Evolutionary conservation across 2,329 filamentous ascomycete genomes (phyloP).

Genomic region (Pleomassaria siparia): DNA sequence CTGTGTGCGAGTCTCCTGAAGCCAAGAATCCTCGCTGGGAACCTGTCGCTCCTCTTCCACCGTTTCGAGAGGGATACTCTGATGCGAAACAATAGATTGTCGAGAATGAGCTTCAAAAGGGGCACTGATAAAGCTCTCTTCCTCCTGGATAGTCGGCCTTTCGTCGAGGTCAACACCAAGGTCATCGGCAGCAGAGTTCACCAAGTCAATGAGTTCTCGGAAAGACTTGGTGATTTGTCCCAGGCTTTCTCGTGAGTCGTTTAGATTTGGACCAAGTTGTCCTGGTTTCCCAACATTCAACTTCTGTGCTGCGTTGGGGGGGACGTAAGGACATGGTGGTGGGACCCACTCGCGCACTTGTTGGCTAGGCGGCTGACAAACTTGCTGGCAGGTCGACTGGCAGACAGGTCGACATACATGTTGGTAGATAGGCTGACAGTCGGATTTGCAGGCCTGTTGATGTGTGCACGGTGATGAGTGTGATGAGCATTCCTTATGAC

Average conservation of each 20-base stretch:
- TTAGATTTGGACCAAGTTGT: constrained; percentile 32
- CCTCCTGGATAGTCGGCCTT: constrained; percentile 22
- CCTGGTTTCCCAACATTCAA: constrained; percentile 28
- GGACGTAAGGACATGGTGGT: constrained; percentile 12
- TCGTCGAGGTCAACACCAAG: constrained; percentile 36
- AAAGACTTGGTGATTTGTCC: constrained; percentile 30
- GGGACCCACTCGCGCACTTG: constrained; percentile 15
- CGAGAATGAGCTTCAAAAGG: constrained; percentile 18
- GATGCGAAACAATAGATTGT: constrained; percentile 6
- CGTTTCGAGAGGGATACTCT: neutral
- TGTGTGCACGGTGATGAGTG: neutral
- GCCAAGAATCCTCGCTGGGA: constrained; percentile 19
- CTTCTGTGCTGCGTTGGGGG: constrained; percentile 26
- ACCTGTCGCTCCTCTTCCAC: constrained; percentile 12
- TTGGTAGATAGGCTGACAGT: neutral
- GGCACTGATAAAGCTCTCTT: constrained; percentile 26
- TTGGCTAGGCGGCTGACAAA: constrained; percentile 4
- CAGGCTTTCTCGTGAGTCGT: constrained; percentile 27
- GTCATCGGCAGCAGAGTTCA: constrained; percentile 41
- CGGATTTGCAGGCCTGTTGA: constrained; percentile 1
- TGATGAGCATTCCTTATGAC: neutral
- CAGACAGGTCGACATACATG: neutral
- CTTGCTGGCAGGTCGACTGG: constrained; percentile 4
- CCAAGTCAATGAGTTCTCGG: constrained; percentile 38
- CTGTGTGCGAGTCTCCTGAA: constrained; percentile 21